Percentiles rank a stretch among this genome's conserved stretches.
Conservation (phyloP, 2,329 filamentous ascomycete genomes). For the Pseudogymnoascus sp. region DNA sequence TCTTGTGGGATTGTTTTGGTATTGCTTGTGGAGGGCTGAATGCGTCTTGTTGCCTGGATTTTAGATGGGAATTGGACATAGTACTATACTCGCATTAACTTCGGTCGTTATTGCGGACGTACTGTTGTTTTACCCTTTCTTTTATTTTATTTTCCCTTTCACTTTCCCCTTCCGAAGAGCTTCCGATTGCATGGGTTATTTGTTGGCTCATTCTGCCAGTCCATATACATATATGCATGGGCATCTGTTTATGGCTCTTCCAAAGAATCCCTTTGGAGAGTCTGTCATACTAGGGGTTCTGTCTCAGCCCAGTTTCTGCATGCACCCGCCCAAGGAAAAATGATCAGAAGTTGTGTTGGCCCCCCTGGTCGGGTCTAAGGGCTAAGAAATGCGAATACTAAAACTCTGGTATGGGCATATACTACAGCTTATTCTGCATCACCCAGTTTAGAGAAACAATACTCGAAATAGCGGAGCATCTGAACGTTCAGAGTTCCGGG, state of each 20-base stretch:
- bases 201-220: not conserved
- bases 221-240: not conserved
- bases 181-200: not conserved
- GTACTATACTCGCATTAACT: not conserved
- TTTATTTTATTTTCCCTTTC: not conserved
- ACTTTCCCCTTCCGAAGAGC: not conserved
- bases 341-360: not conserved
- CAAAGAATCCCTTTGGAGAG: not conserved
- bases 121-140: not conserved
- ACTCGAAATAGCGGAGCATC: not conserved
- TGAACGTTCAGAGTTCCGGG: not conserved
- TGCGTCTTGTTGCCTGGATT: not conserved
- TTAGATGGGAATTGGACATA: not conserved
- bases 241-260: slow-evolving; percentile 2
- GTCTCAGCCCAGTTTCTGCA: slow-evolving; percentile 2
- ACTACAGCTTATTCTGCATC: slow-evolving; percentile 4
- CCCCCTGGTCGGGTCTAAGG: not conserved
- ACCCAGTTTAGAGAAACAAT: not conserved
- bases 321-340: slow-evolving; percentile 1
- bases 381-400: not conserved
- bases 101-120: slow-evolving; percentile 1
- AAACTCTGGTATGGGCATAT: slow-evolving; percentile 3
- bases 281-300: not conserved
- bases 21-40: not conserved
- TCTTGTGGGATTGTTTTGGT: not conserved